phyloP scores from a whole-genome alignment of 148 eudicot genomes.

The Chenopodium suecicum region DNA sequence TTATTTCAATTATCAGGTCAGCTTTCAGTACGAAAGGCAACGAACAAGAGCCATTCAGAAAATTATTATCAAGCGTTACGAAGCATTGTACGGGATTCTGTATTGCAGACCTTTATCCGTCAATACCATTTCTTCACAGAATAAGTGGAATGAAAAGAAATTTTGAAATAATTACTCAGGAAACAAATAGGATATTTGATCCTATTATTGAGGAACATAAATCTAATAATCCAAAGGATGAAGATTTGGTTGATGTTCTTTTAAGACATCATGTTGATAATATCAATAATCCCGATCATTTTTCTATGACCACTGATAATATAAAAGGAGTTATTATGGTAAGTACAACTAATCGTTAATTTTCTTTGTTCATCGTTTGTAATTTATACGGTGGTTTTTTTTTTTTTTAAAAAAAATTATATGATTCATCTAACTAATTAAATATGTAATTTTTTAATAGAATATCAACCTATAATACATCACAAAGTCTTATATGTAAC shows the following conservation, averaged over 20 bases:
- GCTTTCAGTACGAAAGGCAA: conserved; percentile 27
- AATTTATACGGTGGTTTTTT: no score
- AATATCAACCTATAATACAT: no score
- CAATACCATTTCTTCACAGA: conserved; percentile 17
- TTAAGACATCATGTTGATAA: conserved; percentile 21
- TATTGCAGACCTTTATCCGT: conserved; percentile 36
- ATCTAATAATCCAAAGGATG: conserved; percentile 13
- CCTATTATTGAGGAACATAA: conserved; percentile 26
- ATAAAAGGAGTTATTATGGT: conserved; percentile 35
- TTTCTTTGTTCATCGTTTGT: no score
- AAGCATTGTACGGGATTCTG: conserved; percentile 24
- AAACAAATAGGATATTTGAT: conserved; percentile 22
- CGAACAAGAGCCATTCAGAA: conserved; percentile 20
- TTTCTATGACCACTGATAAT: conserved; percentile 27
- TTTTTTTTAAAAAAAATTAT: no score
- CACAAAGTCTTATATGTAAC: no score
- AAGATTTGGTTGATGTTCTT: conserved; percentile 34
- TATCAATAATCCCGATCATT: neutral
- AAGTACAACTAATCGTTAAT: neutral
- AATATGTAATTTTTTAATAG: no score
- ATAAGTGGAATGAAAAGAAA: conserved; percentile 9
- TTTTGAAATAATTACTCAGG: conserved; percentile 4
- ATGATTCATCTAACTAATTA: no score
- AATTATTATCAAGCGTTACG: conserved; percentile 7
- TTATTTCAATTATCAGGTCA: conserved; percentile 9